A percentile compares a stretch with the other conserved stretches of the same genome.
These are phyloP conservation scores for Powellomyces hirtus DNA, from an alignment of 192 early-diverging fungal genomes.

Conservation along the genomic window DNA sequence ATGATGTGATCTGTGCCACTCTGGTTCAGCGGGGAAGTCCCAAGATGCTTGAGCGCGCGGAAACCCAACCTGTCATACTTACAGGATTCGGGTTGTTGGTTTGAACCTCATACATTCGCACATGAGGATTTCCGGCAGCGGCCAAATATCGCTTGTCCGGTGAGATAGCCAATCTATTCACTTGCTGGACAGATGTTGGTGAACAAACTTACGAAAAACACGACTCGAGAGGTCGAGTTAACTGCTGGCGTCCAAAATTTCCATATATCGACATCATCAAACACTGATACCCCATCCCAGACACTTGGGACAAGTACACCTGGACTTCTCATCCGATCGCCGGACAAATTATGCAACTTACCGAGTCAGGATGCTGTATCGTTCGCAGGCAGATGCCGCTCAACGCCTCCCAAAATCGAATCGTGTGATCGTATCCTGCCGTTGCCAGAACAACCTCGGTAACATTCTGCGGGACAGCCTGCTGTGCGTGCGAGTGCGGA, in stretches of 20 bases:
- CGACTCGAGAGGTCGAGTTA: no score
- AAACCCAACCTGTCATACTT: conserved; percentile 11
- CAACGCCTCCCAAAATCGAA: conserved; percentile 62
- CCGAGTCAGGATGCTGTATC: conserved; percentile 80
- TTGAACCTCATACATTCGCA: conserved; percentile 81
- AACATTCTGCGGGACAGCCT: conserved; percentile 7
- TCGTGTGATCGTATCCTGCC: conserved; percentile 62
- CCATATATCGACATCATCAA: no score
- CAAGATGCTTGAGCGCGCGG: neutral
- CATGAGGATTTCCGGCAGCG: conserved; percentile 80
- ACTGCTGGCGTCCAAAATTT: no score
- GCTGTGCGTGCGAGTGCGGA: neutral
- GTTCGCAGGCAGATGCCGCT: conserved; percentile 53
- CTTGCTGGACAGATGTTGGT: conserved; percentile 59
- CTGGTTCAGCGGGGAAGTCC: neutral
- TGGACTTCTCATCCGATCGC: no score
- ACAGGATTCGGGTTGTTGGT: conserved; percentile 74
- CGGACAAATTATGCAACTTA: no score
- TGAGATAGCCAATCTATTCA: conserved; percentile 81
- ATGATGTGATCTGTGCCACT: conserved; percentile 42
- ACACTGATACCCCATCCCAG: neutral
- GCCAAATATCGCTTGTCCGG: conserved; percentile 85
- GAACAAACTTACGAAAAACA: no score
- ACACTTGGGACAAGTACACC: no score
- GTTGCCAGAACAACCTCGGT: conserved; percentile 55